These are phyloP conservation scores for Plasmodium inui DNA, from an alignment of 169 alveolate species.

Conservation along the genomic window DNA sequence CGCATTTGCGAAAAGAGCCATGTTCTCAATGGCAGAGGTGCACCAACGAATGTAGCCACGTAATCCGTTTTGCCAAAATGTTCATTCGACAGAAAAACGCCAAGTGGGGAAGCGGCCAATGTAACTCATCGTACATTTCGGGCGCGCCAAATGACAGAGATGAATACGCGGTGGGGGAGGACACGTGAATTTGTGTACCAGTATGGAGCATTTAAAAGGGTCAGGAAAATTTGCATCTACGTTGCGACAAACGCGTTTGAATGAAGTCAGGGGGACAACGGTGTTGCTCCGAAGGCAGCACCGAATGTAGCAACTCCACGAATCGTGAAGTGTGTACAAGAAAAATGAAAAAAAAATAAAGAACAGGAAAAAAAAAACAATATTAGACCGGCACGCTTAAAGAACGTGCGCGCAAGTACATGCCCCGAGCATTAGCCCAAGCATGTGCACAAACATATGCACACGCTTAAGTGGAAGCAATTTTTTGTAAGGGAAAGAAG, in stretches of 20 bases:
- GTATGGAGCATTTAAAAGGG: background rate
- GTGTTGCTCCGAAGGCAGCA: background rate
- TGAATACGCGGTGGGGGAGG: background rate
- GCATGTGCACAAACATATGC: no score
- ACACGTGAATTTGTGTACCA: background rate
- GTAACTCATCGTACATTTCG: background rate
- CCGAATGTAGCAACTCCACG: background rate
- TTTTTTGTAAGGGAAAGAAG: background rate
- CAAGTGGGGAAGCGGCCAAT: background rate
- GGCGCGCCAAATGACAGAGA: background rate
- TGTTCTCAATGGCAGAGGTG: background rate
- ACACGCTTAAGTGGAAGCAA: no score
- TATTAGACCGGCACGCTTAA: background rate
- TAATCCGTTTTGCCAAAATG: background rate
- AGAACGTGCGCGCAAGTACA: no score
- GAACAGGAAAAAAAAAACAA: background rate
- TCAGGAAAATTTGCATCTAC: background rate
- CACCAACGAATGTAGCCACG: background rate
- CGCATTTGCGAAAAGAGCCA: background rate
- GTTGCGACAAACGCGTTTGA: background rate
- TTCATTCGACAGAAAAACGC: background rate
- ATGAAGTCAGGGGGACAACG: background rate
- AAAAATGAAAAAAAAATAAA: background rate
- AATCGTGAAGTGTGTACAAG: background rate
- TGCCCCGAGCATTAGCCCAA: no score